Base-by-base conservation (phyloP, 371 early-diverging fungal species). In the Batkoa obscura region DNA sequence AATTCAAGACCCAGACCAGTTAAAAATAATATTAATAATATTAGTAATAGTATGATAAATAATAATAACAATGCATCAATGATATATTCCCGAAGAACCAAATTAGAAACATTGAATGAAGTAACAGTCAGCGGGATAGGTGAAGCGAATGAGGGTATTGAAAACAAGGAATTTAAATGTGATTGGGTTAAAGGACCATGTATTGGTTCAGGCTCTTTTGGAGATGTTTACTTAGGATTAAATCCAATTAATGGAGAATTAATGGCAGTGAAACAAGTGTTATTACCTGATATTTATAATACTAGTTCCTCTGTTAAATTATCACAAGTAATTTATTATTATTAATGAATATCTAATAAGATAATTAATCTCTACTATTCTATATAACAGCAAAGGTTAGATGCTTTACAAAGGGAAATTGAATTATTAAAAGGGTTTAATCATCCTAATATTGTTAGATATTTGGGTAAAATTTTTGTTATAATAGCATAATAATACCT, bases 221-320 rank as follows among this genome's bases (percentile, higher is more conserved):
- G 95, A 10, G 80, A 81, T 60, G 99, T 99, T 3, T 98, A 87
- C 58, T 76, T 84, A 43, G 98, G 91, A 1, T 74, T 89, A 58
- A 89, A 92, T 64, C 72, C 83, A 10, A 67, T 76, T 23, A 88
- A 78, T 10, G 89, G 90, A 2, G 88, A 84, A 50, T 64, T 94
- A 23, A 92, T 98, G 84, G 99, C 99, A 0, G 91, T 98, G 8
- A 99, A 99, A 68, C 91, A 92, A 68, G 96, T 98, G 1, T 86
- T 87, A 59, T 62, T 91, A 15, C 84, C 90, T 1, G 71, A 33
- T 59, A 78, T 73, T 32, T 80, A 77, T 55, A 72, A 76, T 3
- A 77, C 75, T 17, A 79, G 73, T 55, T 81, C 71, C 64, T 72
- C 68, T 32, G 66, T 60, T 43, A 79, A 78, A 43, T 82, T 83